Evolutionary conservation across 1,139 yeast species (phyloP).

Genomic region (Arxiozyma slooffiae): DNA sequence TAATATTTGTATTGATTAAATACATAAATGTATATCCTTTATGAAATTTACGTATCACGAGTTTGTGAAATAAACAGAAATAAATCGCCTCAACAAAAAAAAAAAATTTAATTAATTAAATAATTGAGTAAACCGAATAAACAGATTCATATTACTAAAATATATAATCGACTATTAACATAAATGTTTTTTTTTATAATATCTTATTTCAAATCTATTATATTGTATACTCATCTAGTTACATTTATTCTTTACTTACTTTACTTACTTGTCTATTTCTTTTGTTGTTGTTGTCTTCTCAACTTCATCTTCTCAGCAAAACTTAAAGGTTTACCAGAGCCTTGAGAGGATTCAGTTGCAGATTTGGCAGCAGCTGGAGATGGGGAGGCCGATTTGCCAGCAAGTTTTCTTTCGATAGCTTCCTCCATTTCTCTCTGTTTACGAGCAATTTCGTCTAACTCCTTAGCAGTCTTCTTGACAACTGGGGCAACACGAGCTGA

Average conservation of each 20-base stretch:
- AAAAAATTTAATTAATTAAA: no score
- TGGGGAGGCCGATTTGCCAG: conserved; percentile 12
- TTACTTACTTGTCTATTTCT: conserved; percentile 6
- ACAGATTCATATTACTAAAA: no score
- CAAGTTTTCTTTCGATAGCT: conserved; percentile 23
- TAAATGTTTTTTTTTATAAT: no score
- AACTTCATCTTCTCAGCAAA: conserved; percentile 51
- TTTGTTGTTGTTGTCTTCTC: conserved; percentile 35
- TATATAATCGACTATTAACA: no score
- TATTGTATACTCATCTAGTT: neutral
- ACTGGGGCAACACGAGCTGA: conserved; percentile 10
- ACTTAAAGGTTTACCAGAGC: conserved; percentile 34
- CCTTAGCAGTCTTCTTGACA: conserved; percentile 10
- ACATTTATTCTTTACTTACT: conserved; percentile 1
- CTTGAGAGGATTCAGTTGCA: conserved; percentile 17
- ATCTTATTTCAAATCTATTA: neutral
- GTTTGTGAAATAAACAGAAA: no score
- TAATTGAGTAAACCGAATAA: no score
- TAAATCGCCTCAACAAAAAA: no score
- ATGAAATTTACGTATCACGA: neutral
- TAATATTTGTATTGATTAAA: no score
- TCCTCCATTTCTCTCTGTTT: conserved; percentile 38
- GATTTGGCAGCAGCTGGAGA: conserved; percentile 13
- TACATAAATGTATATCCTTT: no score
- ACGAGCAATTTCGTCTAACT: conserved; percentile 31